Evolutionary conservation across 805 yeast genomes (phyloP).

Genomic region (Millerozyma acaciae): DNA sequence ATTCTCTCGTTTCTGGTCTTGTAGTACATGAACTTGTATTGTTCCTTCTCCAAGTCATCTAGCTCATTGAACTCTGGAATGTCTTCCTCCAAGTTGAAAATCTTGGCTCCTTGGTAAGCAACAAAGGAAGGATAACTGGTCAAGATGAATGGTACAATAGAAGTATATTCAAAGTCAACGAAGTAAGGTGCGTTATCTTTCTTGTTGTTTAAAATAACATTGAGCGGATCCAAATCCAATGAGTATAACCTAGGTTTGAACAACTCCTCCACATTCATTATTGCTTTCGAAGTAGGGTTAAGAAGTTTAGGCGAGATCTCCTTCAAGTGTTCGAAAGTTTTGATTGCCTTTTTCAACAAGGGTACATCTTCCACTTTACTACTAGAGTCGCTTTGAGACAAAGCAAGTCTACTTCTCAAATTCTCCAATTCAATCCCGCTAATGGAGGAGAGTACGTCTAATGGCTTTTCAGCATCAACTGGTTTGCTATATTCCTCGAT

Average conservation of each 20-base stretch:
- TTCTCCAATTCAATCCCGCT: conserved; percentile 66
- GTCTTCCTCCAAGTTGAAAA: conserved; percentile 72
- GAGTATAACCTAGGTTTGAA: conserved; percentile 69
- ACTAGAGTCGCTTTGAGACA: conserved; percentile 53
- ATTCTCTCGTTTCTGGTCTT: conserved; percentile 88
- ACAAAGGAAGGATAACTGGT: conserved; percentile 80
- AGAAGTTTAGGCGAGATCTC: conserved; percentile 57
- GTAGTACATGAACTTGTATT: conserved; percentile 80
- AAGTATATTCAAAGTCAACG: conserved; percentile 78
- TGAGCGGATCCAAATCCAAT: conserved; percentile 91
- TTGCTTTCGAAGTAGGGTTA: conserved; percentile 46
- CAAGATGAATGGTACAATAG: conserved; percentile 77
- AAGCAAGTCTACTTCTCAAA: conserved; percentile 48
- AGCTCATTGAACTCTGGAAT: conserved; percentile 65
- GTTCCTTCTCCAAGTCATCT: conserved; percentile 69
- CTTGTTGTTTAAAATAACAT: conserved; percentile 53
- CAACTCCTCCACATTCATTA: conserved; percentile 60
- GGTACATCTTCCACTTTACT: conserved; percentile 41
- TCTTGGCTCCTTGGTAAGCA: conserved; percentile 83
- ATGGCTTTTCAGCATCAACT: conserved; percentile 57
- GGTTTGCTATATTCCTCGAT: conserved; percentile 67
- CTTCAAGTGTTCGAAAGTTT: conserved; percentile 59
- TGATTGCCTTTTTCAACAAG: conserved; percentile 46
- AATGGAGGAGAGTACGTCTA: conserved; percentile 59
- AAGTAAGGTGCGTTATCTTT: conserved; percentile 43